Evolutionary conservation across 2,329 filamentous ascomycete species (phyloP).

Genomic region (Aspergillus tubingensis): DNA sequence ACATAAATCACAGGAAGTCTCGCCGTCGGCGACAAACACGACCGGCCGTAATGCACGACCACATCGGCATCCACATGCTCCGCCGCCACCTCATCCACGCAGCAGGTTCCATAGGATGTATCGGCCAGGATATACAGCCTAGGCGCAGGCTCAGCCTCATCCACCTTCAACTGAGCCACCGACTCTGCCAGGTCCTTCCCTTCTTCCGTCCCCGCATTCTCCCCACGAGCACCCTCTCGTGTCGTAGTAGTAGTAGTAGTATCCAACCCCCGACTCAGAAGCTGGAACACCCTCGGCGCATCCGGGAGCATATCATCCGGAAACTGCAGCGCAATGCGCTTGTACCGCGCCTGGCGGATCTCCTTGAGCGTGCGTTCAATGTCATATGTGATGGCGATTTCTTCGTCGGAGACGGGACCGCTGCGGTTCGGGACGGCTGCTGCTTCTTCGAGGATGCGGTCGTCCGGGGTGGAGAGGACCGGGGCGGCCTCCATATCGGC

Average conservation of each 20-base stretch:
- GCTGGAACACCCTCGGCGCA: constrained; percentile 74
- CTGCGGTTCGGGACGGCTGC: constrained; percentile 30
- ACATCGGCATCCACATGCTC: constrained; percentile 90
- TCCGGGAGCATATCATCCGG: constrained; percentile 90
- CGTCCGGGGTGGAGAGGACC: constrained; percentile 64
- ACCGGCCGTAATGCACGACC: constrained; percentile 90
- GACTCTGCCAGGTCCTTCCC: constrained; percentile 25
- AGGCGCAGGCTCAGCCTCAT: constrained; percentile 30
- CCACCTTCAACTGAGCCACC: constrained; percentile 30
- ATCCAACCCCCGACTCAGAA: constrained; percentile 58
- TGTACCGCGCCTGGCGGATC: constrained; percentile 71
- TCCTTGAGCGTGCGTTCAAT: constrained; percentile 76
- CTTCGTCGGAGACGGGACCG: constrained; percentile 60
- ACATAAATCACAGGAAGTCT: constrained; percentile 86
- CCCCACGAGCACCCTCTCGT: constrained; percentile 21
- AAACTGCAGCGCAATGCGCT: constrained; percentile 86
- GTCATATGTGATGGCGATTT: constrained; percentile 78
- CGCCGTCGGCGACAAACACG: constrained; percentile 87
- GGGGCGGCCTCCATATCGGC: constrained; percentile 51
- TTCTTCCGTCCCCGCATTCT: constrained; percentile 8
- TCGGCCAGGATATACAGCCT: constrained; percentile 84
- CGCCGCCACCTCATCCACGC: constrained; percentile 93
- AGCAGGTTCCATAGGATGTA: constrained; percentile 95
- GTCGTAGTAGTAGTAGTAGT: not conserved
- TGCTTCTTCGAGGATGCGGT: constrained; percentile 56